These are phyloP conservation scores for Taxillus chinensis DNA, from an alignment of 164 flowering plant species.

Conservation along the genomic window DNA sequence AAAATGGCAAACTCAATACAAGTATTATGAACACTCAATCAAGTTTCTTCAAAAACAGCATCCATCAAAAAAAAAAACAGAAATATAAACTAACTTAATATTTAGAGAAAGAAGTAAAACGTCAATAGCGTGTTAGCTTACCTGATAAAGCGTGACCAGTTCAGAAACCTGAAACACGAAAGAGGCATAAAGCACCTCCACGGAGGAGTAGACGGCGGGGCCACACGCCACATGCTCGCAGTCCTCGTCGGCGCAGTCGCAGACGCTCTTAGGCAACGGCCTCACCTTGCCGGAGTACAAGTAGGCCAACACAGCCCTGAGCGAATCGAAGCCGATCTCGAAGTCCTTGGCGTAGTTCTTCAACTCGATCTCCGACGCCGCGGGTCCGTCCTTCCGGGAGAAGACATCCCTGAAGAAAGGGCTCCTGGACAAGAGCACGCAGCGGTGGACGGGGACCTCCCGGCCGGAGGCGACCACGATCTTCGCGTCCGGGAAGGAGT, in stretches of 20 bases:
- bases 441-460: constrained; percentile 59
- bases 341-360: constrained; percentile 46
- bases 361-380: constrained; percentile 28
- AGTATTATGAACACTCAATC: too few relatives aligned
- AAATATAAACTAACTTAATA: too few relatives aligned
- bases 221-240: constrained; percentile 59
- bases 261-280: constrained; percentile 33
- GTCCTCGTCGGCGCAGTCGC: constrained; percentile 59
- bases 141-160: constrained; percentile 64
- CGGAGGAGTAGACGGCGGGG: constrained; percentile 55
- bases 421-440: constrained; percentile 56
- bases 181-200: constrained; percentile 59
- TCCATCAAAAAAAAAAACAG: too few relatives aligned
- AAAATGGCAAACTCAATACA: too few relatives aligned
- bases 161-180: constrained; percentile 52
- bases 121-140: constrained; percentile 2
- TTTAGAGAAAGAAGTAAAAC: too few relatives aligned
- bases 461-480: constrained; percentile 27
- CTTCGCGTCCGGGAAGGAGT: constrained; percentile 48
- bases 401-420: constrained; percentile 44
- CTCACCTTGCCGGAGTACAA: constrained; percentile 59
- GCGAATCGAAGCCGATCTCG: constrained; percentile 49
- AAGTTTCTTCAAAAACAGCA: too few relatives aligned
- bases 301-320: constrained; percentile 49
- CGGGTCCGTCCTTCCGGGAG: constrained; percentile 15